phyloP scores from a whole-genome alignment of 768 basidiomycete genomes.

The Termitomyces heimii region DNA sequence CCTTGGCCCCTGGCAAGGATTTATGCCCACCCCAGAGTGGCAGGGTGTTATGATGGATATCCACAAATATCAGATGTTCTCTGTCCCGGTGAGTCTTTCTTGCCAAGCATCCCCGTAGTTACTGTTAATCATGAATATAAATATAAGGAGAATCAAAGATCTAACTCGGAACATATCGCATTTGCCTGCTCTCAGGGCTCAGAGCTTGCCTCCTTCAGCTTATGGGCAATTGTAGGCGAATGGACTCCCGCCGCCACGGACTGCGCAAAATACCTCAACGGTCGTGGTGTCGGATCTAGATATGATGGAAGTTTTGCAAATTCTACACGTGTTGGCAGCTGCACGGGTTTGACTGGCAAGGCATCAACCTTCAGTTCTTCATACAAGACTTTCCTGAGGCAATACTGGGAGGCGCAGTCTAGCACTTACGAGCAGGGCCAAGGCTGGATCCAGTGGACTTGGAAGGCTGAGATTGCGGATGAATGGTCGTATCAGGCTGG shows the following conservation, averaged over 20 bases:
- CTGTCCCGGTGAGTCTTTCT: slow-evolving; percentile 36
- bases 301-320: slow-evolving; percentile 63
- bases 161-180: slow-evolving; percentile 50
- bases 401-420: slow-evolving; percentile 83
- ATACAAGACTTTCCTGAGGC: slow-evolving; percentile 78
- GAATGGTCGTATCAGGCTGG: slow-evolving; percentile 92
- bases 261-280: slow-evolving; percentile 80
- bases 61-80: slow-evolving; percentile 77
- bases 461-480: slow-evolving; percentile 78
- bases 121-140: not conserved
- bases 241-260: slow-evolving; percentile 79
- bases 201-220: slow-evolving; percentile 43
- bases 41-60: slow-evolving; percentile 75
- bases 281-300: slow-evolving; percentile 64
- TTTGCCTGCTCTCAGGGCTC: slow-evolving; percentile 47
- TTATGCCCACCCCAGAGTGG: slow-evolving; percentile 44
- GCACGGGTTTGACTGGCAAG: slow-evolving; percentile 66
- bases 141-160: slow-evolving; percentile 38
- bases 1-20: slow-evolving; percentile 63
- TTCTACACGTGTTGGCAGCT: slow-evolving; percentile 66
- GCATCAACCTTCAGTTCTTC: slow-evolving; percentile 65
- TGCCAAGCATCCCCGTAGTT: not conserved
- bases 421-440: slow-evolving; percentile 62
- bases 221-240: slow-evolving; percentile 87
- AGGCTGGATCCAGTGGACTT: slow-evolving; percentile 81